Evolutionary conservation across 2,329 filamentous ascomycete genomes (phyloP).

Genomic region (Teratosphaeria nubilosa): DNA sequence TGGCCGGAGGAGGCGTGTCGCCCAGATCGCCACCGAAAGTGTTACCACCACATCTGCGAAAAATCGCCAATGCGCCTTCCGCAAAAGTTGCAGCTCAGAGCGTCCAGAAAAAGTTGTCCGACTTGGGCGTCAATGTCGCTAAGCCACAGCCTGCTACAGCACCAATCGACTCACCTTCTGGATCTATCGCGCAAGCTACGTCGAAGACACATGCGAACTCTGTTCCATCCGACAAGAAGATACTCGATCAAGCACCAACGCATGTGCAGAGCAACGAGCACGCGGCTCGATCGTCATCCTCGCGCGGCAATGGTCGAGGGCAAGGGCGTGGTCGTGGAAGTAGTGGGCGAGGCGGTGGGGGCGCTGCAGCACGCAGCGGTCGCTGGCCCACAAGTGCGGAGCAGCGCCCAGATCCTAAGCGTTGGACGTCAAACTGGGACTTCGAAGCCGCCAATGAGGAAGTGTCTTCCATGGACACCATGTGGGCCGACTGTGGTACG

Average conservation of each 20-base stretch:
- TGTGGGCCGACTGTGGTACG: constrained; percentile 9
- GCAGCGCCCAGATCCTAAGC: constrained; percentile 10
- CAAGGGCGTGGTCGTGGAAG: neutral
- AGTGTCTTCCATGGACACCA: constrained; percentile 6
- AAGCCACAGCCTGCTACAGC: constrained; percentile 5
- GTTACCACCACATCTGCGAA: neutral
- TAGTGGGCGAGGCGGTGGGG: neutral
- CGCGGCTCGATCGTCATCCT: neutral
- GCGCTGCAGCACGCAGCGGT: neutral
- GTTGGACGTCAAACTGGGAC: constrained; percentile 11
- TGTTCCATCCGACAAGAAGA: neutral
- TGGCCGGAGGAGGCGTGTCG: neutral
- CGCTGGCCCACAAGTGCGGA: constrained; percentile 8
- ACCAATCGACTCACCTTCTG: neutral
- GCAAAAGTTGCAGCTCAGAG: neutral
- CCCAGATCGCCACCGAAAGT: neutral
- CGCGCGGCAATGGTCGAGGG: neutral
- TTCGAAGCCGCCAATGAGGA: constrained; percentile 1
- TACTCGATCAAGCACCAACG: neutral
- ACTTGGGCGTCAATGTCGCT: constrained; percentile 9
- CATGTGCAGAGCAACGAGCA: neutral
- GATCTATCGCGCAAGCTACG: neutral
- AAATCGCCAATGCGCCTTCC: neutral
- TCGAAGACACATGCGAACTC: neutral
- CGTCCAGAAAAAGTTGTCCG: constrained; percentile 10